phyloP scores from a whole-genome alignment of 179 eudicot genomes.

The Dionaea muscipula region DNA sequence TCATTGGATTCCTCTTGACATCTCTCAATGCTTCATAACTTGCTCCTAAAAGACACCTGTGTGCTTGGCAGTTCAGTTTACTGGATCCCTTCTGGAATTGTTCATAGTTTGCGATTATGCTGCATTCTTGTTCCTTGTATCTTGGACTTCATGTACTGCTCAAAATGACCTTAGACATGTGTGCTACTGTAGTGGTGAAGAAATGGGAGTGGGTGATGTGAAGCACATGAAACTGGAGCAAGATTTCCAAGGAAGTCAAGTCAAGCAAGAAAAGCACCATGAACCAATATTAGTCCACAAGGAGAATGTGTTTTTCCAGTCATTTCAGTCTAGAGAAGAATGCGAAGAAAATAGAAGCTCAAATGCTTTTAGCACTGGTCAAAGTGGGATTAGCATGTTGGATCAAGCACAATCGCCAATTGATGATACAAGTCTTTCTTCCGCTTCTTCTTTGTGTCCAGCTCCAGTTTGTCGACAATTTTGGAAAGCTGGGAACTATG shows the following conservation, averaged over 20 bases:
- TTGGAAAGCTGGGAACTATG: conserved; percentile 79
- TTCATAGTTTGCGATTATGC: too few relatives aligned
- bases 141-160: too few relatives aligned
- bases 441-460: conserved; percentile 38
- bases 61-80: too few relatives aligned
- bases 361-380: conserved; percentile 22
- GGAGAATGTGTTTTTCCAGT: conserved; percentile 15
- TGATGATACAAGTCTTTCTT: conserved; percentile 36
- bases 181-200: conserved; percentile 13
- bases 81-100: too few relatives aligned
- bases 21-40: too few relatives aligned
- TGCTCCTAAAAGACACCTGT: too few relatives aligned
- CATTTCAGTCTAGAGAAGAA: conserved; percentile 14
- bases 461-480: conserved; percentile 81
- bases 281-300: conserved; percentile 11
- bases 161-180: too few relatives aligned
- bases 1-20: too few relatives aligned
- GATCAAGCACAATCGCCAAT: conserved; percentile 30
- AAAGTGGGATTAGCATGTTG: conserved; percentile 29
- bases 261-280: conserved; percentile 17
- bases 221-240: conserved; percentile 29
- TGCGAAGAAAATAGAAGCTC: conserved; percentile 24
- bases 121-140: too few relatives aligned
- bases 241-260: conserved; percentile 11
- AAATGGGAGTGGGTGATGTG: conserved; percentile 23